A percentile compares a stretch with the other conserved stretches of the same genome.
Evolutionary conservation across 2,329 filamentous ascomycete species (phyloP).

Genomic region (Colletotrichum viniferum): DNA sequence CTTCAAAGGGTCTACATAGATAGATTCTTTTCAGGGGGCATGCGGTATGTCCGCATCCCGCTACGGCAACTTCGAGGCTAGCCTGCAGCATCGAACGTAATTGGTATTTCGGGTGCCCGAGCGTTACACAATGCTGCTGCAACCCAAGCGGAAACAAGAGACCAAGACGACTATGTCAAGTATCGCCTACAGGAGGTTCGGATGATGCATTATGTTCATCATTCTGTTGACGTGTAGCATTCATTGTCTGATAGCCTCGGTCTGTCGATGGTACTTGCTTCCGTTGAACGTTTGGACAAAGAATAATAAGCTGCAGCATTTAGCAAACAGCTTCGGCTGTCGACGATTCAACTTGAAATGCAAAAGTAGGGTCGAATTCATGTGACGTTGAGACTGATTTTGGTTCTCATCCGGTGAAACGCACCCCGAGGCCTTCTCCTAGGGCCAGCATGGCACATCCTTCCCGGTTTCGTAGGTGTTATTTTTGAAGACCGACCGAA

Average conservation of each 20-base stretch:
- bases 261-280: fast-evolving
- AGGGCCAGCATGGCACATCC: neutral
- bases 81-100: neutral
- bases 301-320: no score
- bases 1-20: neutral
- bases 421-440: neutral
- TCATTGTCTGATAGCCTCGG: neutral
- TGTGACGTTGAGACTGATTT: neutral
- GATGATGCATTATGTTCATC: no score
- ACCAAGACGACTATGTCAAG: neutral
- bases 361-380: fast-evolving
- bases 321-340: neutral
- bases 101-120: neutral
- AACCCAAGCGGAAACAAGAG: fast-evolving
- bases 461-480: neutral
- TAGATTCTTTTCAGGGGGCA: neutral
- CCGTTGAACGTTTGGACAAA: fast-evolving
- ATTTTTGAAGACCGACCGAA: neutral
- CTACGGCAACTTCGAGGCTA: fast-evolving
- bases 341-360: neutral
- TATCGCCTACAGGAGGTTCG: fast-evolving
- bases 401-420: neutral
- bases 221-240: neutral
- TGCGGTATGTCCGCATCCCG: neutral
- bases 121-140: neutral